Conservation (phyloP, 176 grass and related monocot species). For the Oryza meyeriana region DNA sequence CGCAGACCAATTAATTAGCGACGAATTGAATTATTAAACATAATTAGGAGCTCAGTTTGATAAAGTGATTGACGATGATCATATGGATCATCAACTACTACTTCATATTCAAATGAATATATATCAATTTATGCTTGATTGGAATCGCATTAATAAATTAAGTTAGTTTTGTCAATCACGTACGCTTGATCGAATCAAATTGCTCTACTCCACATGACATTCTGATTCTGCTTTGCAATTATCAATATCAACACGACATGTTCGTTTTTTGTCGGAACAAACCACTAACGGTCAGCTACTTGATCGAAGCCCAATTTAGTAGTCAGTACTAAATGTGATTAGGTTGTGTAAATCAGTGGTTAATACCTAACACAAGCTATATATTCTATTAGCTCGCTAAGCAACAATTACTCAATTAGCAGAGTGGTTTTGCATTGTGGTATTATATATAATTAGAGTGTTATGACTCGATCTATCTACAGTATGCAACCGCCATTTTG, state of each 20-base stretch:
- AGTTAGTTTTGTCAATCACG: not conserved
- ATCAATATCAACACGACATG: not conserved
- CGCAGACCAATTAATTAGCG: not conserved
- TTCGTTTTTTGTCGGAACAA: constrained; percentile 6
- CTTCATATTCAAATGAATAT: not conserved
- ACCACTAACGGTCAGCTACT: not conserved
- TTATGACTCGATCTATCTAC: not conserved
- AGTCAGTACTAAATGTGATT: not conserved
- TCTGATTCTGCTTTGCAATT: not conserved
- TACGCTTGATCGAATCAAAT: not conserved
- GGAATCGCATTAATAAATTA: not conserved
- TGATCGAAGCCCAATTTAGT: not conserved
- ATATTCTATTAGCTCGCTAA: not conserved
- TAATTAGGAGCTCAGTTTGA: not conserved
- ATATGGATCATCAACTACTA: not conserved
- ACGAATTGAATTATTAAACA: constrained; percentile 1
- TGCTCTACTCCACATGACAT: not conserved
- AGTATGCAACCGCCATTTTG: not conserved
- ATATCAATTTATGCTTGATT: not conserved
- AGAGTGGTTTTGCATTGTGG: not conserved
- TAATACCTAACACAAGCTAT: not conserved
- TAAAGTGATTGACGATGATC: not conserved
- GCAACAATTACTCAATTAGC: not conserved
- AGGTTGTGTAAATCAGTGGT: not conserved
- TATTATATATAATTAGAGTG: not conserved